These are phyloP conservation scores for Brassica balearica DNA, from an alignment of 441 rosid species.

Conservation along the genomic window DNA sequence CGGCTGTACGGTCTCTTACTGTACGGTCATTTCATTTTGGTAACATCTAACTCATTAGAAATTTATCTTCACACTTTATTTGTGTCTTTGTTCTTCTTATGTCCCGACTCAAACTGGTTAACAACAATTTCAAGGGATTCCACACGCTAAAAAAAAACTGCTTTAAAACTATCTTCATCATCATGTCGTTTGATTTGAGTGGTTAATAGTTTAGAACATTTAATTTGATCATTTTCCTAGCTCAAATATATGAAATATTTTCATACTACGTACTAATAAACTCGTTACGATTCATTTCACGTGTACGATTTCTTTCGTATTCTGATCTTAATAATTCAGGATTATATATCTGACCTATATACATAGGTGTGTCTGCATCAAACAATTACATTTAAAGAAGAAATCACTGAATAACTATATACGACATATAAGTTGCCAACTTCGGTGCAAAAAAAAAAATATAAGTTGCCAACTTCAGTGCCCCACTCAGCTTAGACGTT, in stretches of 20 bases:
- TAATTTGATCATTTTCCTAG: background rate
- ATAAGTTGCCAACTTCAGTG: background rate
- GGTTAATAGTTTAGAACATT: background rate
- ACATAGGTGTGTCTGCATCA: background rate
- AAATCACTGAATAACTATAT: background rate
- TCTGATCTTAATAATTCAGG: background rate
- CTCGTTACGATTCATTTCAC: background rate
- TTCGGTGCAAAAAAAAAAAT: background rate
- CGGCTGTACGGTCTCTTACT: slow-evolving; percentile 34
- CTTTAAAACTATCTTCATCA: background rate
- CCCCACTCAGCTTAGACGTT: slow-evolving; percentile 24
- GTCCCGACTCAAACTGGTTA: slow-evolving; percentile 12
- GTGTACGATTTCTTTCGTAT: background rate
- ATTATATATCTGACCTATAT: background rate
- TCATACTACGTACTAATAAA: background rate
- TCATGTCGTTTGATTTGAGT: background rate
- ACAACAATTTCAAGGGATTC: background rate
- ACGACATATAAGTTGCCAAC: background rate
- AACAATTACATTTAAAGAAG: background rate
- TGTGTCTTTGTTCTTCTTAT: slow-evolving; percentile 15
- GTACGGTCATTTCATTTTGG: slow-evolving; percentile 33
- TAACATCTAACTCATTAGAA: background rate
- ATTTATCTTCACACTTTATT: background rate
- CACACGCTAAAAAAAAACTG: background rate
- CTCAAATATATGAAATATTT: background rate